phyloP scores from a whole-genome alignment of 2,329 filamentous ascomycete species.

The Sclerotinia subarctica region DNA sequence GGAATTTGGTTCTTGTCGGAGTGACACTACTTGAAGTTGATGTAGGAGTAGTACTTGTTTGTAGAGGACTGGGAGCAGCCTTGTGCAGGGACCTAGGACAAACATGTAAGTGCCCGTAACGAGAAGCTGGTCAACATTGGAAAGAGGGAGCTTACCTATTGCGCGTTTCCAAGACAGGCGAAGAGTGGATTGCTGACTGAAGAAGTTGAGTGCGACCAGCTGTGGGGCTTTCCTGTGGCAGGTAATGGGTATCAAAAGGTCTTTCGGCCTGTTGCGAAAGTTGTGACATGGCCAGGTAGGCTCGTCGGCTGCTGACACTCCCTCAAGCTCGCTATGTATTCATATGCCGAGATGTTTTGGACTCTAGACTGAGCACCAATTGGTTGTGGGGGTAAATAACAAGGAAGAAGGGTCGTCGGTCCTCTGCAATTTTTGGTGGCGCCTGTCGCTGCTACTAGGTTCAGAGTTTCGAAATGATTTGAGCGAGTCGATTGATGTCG shows the following conservation, averaged over 20 bases:
- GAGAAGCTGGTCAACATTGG: conserved; percentile 20
- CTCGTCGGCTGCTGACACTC: conserved; percentile 26
- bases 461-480: conserved; percentile 34
- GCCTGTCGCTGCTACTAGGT: conserved; percentile 30
- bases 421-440: conserved; percentile 21
- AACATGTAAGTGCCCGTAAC: conserved; percentile 27
- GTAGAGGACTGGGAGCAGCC: conserved; percentile 38
- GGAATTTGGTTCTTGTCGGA: conserved; percentile 36
- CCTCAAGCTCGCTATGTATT: conserved; percentile 31
- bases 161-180: conserved; percentile 29
- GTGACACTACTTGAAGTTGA: conserved; percentile 36
- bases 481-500: conserved; percentile 35
- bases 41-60: conserved; percentile 36
- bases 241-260: conserved; percentile 28
- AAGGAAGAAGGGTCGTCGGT: conserved; percentile 21
- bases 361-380: conserved; percentile 23
- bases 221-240: conserved; percentile 35
- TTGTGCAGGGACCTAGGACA: conserved; percentile 36
- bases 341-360: conserved; percentile 25
- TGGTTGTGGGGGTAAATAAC: conserved; percentile 22
- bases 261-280: conserved; percentile 36
- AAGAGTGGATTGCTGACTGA: conserved; percentile 32
- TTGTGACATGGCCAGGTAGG: conserved; percentile 18
- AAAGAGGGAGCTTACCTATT: conserved; percentile 32
- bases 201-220: conserved; percentile 30